Evolutionary conservation across 192 early-diverging fungal species (phyloP).

Genomic region (Paraglomus brasilianum): DNA sequence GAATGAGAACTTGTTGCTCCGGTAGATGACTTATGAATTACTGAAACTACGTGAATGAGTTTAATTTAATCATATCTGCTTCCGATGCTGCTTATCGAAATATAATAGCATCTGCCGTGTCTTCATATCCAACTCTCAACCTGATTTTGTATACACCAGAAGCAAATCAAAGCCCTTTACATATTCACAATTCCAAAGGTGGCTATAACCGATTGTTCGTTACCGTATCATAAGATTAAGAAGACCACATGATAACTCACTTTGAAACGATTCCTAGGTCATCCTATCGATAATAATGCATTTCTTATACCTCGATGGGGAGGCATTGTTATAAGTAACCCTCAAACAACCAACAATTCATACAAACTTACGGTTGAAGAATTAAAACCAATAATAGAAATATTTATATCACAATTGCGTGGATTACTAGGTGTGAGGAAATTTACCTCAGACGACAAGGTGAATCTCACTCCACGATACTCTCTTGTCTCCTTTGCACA

Average conservation of each 20-base stretch:
- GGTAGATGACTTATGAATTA: not conserved
- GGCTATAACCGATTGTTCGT: no score
- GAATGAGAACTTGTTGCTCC: not conserved
- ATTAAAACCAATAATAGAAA: constrained; percentile 71
- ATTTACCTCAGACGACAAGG: constrained; percentile 19
- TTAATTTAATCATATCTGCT: not conserved
- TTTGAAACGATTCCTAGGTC: constrained; percentile 30
- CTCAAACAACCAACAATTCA: constrained; percentile 33
- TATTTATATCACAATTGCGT: constrained; percentile 81
- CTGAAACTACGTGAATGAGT: not conserved
- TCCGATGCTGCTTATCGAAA: no score
- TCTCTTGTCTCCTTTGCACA: constrained; percentile 11
- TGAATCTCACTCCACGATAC: not conserved
- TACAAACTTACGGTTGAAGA: constrained; percentile 46
- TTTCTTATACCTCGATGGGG: constrained; percentile 97
- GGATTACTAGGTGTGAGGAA: constrained; percentile 78
- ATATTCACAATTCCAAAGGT: constrained; percentile 60
- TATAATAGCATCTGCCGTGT: constrained; percentile 76
- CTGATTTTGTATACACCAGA: constrained; percentile 88
- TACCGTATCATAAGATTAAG: not conserved
- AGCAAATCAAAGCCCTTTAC: constrained; percentile 62
- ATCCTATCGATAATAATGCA: constrained; percentile 63
- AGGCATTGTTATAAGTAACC: constrained; percentile 77
- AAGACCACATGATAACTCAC: constrained; percentile 13
- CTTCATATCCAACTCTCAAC: constrained; percentile 79